phyloP scores from a whole-genome alignment of 2,329 filamentous ascomycete genomes.

The Paraphaeosphaeria minitans region DNA sequence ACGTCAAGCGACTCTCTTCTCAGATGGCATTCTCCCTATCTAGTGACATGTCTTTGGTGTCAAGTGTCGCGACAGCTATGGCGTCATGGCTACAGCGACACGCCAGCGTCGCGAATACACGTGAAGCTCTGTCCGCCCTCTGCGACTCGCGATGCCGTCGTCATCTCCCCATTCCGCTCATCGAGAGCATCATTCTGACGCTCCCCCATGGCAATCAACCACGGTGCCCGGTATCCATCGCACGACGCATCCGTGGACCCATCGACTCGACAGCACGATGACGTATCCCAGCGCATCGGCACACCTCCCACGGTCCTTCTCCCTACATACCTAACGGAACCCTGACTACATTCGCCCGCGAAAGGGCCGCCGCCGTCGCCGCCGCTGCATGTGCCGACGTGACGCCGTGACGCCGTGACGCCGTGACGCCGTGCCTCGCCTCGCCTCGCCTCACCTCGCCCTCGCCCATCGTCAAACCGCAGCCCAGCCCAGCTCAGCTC shows the following conservation, averaged over 20 bases:
- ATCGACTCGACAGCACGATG: not conserved
- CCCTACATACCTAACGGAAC: not conserved
- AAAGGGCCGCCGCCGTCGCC: not conserved
- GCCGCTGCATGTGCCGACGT: not conserved
- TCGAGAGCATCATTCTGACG: not conserved
- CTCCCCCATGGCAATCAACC: not conserved
- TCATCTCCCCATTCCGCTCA: not conserved
- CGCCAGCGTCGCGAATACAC: not conserved
- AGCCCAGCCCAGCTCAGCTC: not conserved
- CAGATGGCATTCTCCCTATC: not conserved
- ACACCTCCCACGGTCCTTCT: not conserved
- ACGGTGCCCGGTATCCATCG: not conserved
- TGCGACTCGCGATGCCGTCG: not conserved
- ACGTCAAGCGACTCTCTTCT: slow-evolving; percentile 5
- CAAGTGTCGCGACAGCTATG: not conserved
- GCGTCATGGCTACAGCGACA: not conserved
- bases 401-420: no score
- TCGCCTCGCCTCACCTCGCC: no score
- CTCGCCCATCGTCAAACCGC: not conserved
- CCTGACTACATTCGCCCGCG: not conserved
- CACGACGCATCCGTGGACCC: not conserved
- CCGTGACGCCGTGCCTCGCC: not conserved
- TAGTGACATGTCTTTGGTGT: not conserved
- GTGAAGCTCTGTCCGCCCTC: not conserved
- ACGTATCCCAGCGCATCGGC: not conserved